Evolutionary conservation across 2,329 filamentous ascomycete species (phyloP).

Genomic region (Grosmannia serpens): DNA sequence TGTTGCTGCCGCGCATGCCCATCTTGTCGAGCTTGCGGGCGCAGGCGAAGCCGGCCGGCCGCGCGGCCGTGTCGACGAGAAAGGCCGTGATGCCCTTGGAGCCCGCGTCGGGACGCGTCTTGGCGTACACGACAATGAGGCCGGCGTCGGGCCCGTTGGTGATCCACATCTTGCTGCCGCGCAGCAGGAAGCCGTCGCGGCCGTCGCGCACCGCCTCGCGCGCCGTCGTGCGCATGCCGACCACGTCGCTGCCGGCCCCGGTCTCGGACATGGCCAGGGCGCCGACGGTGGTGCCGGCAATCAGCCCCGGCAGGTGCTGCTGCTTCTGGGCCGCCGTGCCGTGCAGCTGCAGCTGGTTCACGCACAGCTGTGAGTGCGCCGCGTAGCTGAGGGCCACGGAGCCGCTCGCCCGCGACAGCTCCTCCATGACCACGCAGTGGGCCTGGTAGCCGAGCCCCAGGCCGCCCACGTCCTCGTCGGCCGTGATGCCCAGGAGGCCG

Average conservation of each 20-base stretch:
- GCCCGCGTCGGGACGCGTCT: slow-evolving; percentile 68
- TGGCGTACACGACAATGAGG: slow-evolving; percentile 89
- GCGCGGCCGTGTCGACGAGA: slow-evolving; percentile 52
- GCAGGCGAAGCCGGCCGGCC: slow-evolving; percentile 65
- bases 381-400: slow-evolving; percentile 86
- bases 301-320: slow-evolving; percentile 67
- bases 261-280: slow-evolving; percentile 94
- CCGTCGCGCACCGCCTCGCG: neutral
- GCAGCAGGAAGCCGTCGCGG: slow-evolving; percentile 55
- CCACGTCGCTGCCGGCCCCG: slow-evolving; percentile 82
- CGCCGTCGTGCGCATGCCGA: slow-evolving; percentile 75
- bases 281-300: slow-evolving; percentile 71
- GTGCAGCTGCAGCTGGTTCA: slow-evolving; percentile 93
- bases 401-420: slow-evolving; percentile 75
- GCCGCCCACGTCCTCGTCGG: slow-evolving; percentile 83
- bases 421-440: slow-evolving; percentile 91
- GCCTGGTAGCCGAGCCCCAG: slow-evolving; percentile 91
- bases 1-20: slow-evolving; percentile 95
- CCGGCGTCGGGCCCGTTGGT: slow-evolving; percentile 96
- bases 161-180: slow-evolving; percentile 98
- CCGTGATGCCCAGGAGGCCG: slow-evolving; percentile 84
- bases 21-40: slow-evolving; percentile 92
- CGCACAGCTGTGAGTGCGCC: slow-evolving; percentile 89
- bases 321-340: slow-evolving; percentile 68
- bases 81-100: slow-evolving; percentile 94